phyloP scores from a whole-genome alignment of 768 basidiomycete genomes.

The Mycena sanguinolenta region DNA sequence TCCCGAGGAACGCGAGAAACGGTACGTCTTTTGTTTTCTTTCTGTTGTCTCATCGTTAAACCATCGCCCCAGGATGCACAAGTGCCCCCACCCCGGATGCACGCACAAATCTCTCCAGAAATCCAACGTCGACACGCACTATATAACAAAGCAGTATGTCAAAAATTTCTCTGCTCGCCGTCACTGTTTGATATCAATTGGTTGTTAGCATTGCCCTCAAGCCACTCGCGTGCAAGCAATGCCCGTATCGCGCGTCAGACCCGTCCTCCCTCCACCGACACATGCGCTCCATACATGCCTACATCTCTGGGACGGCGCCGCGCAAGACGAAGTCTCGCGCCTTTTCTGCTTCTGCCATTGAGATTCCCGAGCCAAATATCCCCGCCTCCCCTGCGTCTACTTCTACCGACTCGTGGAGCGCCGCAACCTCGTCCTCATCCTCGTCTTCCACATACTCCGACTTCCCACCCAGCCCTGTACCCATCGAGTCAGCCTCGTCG shows the following conservation, averaged over 20 bases:
- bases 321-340: not conserved
- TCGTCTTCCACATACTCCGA: too few species aligned
- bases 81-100: slow-evolving; percentile 11
- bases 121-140: slow-evolving; percentile 25
- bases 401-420: not conserved
- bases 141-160: slow-evolving; percentile 19
- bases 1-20: not conserved
- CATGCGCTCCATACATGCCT: not conserved
- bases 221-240: slow-evolving; percentile 19
- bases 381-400: too few species aligned
- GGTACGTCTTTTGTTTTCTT: not conserved
- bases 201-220: slow-evolving; percentile 5
- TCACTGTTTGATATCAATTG: not conserved
- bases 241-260: slow-evolving; percentile 12
- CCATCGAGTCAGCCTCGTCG: too few species aligned
- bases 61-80: not conserved
- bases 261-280: slow-evolving; percentile 24
- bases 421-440: too few species aligned
- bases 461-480: too few species aligned
- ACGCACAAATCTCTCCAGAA: slow-evolving; percentile 18
- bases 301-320: not conserved
- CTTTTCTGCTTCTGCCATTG: too few species aligned
- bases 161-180: too few species aligned
- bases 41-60: not conserved
- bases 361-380: too few species aligned